Evolutionary conservation across 176 grass and related monocot genomes (phyloP).

Genomic region (sorghum (Sorghum bicolor)): DNA sequence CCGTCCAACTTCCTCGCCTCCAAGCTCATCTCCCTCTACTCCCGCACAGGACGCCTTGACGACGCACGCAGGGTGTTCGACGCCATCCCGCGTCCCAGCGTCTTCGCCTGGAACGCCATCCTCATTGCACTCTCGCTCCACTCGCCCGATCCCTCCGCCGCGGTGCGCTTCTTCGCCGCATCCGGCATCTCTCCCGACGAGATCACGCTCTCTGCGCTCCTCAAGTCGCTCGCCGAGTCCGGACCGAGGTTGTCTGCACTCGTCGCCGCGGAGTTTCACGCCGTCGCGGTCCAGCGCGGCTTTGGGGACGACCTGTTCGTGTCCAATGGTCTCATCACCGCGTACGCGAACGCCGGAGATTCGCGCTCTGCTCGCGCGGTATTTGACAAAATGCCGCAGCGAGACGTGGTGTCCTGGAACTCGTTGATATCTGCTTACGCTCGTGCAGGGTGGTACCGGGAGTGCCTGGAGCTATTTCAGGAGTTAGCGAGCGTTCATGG

Average conservation of each 20-base stretch:
- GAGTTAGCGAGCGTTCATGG: conserved; percentile 12
- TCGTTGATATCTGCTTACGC: conserved; percentile 45
- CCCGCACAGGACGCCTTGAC: conserved; percentile 33
- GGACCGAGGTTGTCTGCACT: conserved; percentile 21
- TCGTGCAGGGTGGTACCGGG: conserved; percentile 33
- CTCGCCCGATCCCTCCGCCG: conserved; percentile 34
- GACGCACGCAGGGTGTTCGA: conserved; percentile 67
- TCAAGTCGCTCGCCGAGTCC: conserved; percentile 54
- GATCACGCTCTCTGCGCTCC: conserved; percentile 56
- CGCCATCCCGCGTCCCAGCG: conserved; percentile 42
- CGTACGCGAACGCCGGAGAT: conserved; percentile 30
- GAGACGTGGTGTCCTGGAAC: conserved; percentile 68
- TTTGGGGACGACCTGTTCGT: conserved; percentile 48
- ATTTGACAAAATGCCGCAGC: conserved; percentile 47
- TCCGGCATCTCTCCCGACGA: conserved; percentile 49
- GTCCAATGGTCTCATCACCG: conserved; percentile 60
- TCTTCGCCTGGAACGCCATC: conserved; percentile 77
- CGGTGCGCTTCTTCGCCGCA: conserved; percentile 47
- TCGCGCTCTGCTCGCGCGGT: conserved; percentile 33
- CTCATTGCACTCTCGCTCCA: conserved; percentile 65
- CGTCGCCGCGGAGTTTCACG: conserved; percentile 40
- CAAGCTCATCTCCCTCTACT: conserved; percentile 72
- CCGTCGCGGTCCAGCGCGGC: conserved; percentile 33
- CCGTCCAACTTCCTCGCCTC: conserved; percentile 74
- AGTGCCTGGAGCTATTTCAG: conserved; percentile 47